A percentile compares a stretch with the other conserved stretches of the same genome.
Conservation (phyloP, 495 filamentous ascomycete genomes). For the Tirmania nivea region DNA sequence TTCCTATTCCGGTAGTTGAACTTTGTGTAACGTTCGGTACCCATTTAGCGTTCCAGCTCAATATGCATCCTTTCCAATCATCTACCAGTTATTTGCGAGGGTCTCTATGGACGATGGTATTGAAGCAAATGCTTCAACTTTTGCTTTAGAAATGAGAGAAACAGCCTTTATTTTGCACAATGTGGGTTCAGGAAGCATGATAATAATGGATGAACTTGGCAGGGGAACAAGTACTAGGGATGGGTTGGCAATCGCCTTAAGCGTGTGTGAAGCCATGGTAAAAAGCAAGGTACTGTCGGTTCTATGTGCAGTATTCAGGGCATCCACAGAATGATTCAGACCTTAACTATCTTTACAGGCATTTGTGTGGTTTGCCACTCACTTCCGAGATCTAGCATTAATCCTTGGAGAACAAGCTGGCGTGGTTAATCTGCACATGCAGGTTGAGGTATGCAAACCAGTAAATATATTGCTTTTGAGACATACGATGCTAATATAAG, state of each 20-base stretch:
- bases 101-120: conserved; percentile 72
- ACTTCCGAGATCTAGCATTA: conserved; percentile 63
- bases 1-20: conserved; percentile 1
- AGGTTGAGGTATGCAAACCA: conserved; percentile 34
- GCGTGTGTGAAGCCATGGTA: conserved; percentile 69
- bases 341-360: conserved; percentile 20
- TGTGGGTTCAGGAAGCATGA: conserved; percentile 42
- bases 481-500: background rate
- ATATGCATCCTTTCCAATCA: conserved; percentile 61
- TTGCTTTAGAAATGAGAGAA: conserved; percentile 86
- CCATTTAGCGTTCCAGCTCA: conserved; percentile 43
- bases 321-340: conserved; percentile 5
- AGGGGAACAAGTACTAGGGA: conserved; percentile 78
- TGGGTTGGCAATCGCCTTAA: conserved; percentile 71
- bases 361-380: conserved; percentile 78
- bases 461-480: background rate
- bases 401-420: conserved; percentile 52
- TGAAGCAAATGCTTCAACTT: conserved; percentile 80
- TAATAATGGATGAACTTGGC: conserved; percentile 83
- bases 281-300: conserved; percentile 28
- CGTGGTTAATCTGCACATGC: conserved; percentile 63
- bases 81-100: conserved; percentile 66
- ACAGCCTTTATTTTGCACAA: conserved; percentile 69
- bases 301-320: no score
- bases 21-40: background rate